Evolutionary conservation across 108 stramenopile species (phyloP).

Genomic region (Cyclotella baltica): DNA sequence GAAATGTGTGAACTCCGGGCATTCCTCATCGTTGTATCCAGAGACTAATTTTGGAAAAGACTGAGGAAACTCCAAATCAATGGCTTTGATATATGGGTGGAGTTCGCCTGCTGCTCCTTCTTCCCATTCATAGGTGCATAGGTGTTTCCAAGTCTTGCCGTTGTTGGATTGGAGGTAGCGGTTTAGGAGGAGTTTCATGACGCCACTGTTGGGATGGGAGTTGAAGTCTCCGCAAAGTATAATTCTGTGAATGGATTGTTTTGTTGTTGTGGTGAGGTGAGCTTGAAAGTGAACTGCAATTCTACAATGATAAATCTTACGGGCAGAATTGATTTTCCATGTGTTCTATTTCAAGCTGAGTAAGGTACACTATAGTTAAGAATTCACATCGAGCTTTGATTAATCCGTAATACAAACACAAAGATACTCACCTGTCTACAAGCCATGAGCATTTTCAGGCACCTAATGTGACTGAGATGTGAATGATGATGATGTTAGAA

Average conservation of each 20-base stretch:
- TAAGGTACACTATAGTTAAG: no score
- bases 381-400: no score
- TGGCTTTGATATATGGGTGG: conserved; percentile 25
- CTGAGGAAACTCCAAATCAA: conserved; percentile 33
- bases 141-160: conserved; percentile 60
- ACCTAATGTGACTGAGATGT: conserved; percentile 67
- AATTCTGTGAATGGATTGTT: conserved; percentile 6
- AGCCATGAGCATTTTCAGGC: conserved; percentile 62
- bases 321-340: conserved; percentile 42
- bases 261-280: not conserved
- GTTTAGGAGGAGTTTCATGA: conserved; percentile 54
- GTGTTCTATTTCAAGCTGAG: conserved; percentile 51
- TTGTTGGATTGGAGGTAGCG: conserved; percentile 47
- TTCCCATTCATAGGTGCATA: conserved; percentile 65
- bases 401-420: not conserved
- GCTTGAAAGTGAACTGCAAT: no score
- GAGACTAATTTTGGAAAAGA: conserved; percentile 44
- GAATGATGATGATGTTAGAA: conserved; percentile 54
- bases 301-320: no score
- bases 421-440: conserved; percentile 36
- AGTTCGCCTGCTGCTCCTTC: conserved; percentile 27
- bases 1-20: conserved; percentile 69
- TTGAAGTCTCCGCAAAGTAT: conserved; percentile 82
- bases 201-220: conserved; percentile 53
- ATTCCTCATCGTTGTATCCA: conserved; percentile 37